These are phyloP conservation scores for Petunia secreta DNA, from an alignment of 257 asterid species.

Conservation along the genomic window DNA sequence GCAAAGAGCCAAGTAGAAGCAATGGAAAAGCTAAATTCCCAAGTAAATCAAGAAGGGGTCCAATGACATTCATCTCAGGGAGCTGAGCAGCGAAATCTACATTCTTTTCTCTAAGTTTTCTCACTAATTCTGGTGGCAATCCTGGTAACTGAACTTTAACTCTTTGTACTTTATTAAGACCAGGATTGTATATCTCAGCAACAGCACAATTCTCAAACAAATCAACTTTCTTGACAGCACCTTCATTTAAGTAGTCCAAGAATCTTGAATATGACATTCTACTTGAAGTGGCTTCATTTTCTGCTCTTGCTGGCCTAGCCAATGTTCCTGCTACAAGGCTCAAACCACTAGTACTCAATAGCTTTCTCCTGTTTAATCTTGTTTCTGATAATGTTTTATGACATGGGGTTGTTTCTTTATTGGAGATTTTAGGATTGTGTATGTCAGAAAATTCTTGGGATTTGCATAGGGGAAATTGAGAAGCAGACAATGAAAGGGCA, in stretches of 20 bases:
- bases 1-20: conserved; percentile 47
- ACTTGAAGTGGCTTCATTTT: conserved; percentile 52
- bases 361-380: conserved; percentile 47
- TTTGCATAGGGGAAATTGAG: conserved; percentile 51
- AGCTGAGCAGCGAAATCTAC: conserved; percentile 67
- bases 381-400: conserved; percentile 28
- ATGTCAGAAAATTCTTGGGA: conserved; percentile 45
- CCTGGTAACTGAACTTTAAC: conserved; percentile 66
- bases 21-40: conserved; percentile 68
- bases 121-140: conserved; percentile 54
- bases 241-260: conserved; percentile 63
- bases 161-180: conserved; percentile 53
- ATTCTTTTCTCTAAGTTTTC: conserved; percentile 54
- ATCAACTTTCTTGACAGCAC: conserved; percentile 59
- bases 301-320: conserved; percentile 41
- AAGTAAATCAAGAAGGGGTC: conserved; percentile 47
- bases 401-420: conserved; percentile 23
- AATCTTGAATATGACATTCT: conserved; percentile 69
- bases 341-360: conserved; percentile 41
- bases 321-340: conserved; percentile 46
- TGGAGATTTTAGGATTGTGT: conserved; percentile 21
- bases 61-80: conserved; percentile 37
- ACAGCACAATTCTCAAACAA: conserved; percentile 65
- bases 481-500: conserved; percentile 40
- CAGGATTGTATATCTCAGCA: conserved; percentile 61